Evolutionary conservation across 192 early-diverging fungal genomes (phyloP).

Genomic region (Paraglomus occultum): DNA sequence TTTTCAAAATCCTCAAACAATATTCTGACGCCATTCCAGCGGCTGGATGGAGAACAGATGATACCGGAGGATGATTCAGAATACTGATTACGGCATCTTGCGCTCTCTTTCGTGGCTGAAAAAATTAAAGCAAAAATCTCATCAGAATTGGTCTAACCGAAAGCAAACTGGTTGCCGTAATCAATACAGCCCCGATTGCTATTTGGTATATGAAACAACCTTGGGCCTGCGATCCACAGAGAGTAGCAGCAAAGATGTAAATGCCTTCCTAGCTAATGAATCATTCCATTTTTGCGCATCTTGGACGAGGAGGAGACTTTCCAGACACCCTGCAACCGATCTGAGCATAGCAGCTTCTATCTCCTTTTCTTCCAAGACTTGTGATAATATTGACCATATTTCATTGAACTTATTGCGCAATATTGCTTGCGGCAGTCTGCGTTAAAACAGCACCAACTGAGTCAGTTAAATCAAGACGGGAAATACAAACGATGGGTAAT

Average conservation of each 20-base stretch:
- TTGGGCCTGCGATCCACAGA: constrained; percentile 80
- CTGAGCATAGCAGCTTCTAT: constrained; percentile 77
- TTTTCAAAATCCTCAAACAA: constrained; percentile 56
- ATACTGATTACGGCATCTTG: constrained; percentile 78
- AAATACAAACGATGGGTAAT: neutral
- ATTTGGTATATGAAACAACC: constrained; percentile 55
- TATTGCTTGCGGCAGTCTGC: constrained; percentile 50
- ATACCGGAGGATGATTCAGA: constrained; percentile 70
- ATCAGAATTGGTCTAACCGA: neutral
- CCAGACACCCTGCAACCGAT: constrained; percentile 74
- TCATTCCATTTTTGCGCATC: constrained; percentile 74
- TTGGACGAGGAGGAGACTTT: constrained; percentile 74
- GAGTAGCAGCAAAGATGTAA: constrained; percentile 73
- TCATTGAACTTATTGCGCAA: constrained; percentile 64
- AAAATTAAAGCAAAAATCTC: neutral
- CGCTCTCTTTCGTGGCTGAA: constrained; percentile 77
- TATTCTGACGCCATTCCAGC: constrained; percentile 63
- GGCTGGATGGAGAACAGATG: constrained; percentile 69
- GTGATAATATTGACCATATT: constrained; percentile 61
- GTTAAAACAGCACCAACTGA: neutral
- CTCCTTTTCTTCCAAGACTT: constrained; percentile 60
- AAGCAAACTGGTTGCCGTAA: neutral
- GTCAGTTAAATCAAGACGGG: neutral
- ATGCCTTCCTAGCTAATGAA: constrained; percentile 62
- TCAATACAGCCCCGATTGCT: neutral